Percentiles rank a stretch among this genome's conserved stretches.
These are phyloP conservation scores for Xylariaceae sp. DNA, from an alignment of 2,329 filamentous ascomycete species.

Conservation along the genomic window DNA sequence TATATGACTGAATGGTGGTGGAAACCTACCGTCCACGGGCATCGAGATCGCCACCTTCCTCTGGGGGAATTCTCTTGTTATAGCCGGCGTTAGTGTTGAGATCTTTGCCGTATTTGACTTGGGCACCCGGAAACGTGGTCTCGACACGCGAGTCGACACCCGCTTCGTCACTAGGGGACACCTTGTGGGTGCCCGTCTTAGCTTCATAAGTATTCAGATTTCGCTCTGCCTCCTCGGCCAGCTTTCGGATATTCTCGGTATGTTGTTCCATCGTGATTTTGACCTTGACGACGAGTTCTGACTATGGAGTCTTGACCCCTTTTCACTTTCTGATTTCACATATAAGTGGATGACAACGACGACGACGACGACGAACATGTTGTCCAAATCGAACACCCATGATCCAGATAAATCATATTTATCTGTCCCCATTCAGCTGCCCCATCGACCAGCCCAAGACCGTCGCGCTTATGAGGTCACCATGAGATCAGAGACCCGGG, in stretches of 20 bases:
- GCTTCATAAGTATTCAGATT: constrained; percentile 47
- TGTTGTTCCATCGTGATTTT: constrained; percentile 28
- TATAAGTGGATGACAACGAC: too few relatives aligned
- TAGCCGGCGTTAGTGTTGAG: constrained; percentile 44
- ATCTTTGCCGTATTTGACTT: constrained; percentile 40
- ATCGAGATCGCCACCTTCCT: constrained; percentile 44
- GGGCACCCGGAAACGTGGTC: constrained; percentile 42
- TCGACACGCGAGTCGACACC: constrained; percentile 42
- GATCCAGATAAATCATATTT: constrained; percentile 11
- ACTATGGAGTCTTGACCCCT: too few relatives aligned
- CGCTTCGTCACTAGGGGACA: constrained; percentile 38
- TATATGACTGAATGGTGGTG: neutral
- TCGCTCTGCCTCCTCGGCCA: constrained; percentile 44
- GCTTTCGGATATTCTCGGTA: constrained; percentile 38
- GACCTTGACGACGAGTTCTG: too few relatives aligned
- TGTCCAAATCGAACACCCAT: too few relatives aligned
- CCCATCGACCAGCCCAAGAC: constrained; percentile 19
- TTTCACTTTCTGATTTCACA: too few relatives aligned
- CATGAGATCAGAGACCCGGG: constrained; percentile 29
- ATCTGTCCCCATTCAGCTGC: neutral
- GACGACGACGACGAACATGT: too few relatives aligned
- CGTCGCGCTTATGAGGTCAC: constrained; percentile 22
- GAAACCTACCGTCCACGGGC: constrained; percentile 41
- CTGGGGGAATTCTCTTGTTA: constrained; percentile 44
- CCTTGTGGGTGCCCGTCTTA: constrained; percentile 43